Percentiles rank a stretch among this genome's conserved stretches.
These are phyloP conservation scores for Leccinum colubrinum DNA, from an alignment of 1,284 basidiomycete genomes.

Conservation along the genomic window DNA sequence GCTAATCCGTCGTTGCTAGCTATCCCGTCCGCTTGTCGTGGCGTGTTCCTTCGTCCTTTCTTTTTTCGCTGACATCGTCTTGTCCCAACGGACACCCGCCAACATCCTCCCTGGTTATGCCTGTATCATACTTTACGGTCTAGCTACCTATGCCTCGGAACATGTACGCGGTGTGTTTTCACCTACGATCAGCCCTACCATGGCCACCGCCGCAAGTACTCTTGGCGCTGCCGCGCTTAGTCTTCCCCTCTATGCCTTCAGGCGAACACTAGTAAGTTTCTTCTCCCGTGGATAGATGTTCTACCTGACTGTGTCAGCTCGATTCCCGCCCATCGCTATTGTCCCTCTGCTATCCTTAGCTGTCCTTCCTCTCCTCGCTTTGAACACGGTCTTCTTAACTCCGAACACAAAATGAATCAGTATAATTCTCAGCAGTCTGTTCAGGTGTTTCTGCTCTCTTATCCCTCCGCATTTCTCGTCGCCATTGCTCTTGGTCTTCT, in stretches of 20 bases:
- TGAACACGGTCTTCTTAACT: slow-evolving; percentile 53
- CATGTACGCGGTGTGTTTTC: slow-evolving; percentile 57
- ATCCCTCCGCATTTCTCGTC: slow-evolving; percentile 44
- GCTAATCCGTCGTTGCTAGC: slow-evolving; percentile 29
- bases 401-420: slow-evolving; percentile 49
- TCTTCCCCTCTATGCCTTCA: slow-evolving; percentile 61
- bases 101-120: slow-evolving; percentile 59
- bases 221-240: slow-evolving; percentile 63
- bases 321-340: slow-evolving; percentile 36
- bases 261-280: slow-evolving; percentile 52
- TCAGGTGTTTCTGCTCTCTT: slow-evolving; percentile 55
- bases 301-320: slow-evolving; percentile 32
- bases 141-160: slow-evolving; percentile 58
- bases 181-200: slow-evolving; percentile 52
- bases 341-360: slow-evolving; percentile 54
- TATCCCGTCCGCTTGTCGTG: slow-evolving; percentile 46
- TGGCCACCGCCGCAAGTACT: slow-evolving; percentile 51
- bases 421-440: slow-evolving; percentile 46
- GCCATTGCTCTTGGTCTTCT: slow-evolving; percentile 49
- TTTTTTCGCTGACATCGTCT: slow-evolving; percentile 52
- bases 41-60: slow-evolving; percentile 45
- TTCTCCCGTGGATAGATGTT: background rate
- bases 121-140: slow-evolving; percentile 56
- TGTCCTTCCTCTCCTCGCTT: slow-evolving; percentile 58
- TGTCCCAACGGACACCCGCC: slow-evolving; percentile 45